These are phyloP conservation scores for Salisapilia sapeloensis DNA, from an alignment of 352 stramenopile genomes.

Conservation along the genomic window DNA sequence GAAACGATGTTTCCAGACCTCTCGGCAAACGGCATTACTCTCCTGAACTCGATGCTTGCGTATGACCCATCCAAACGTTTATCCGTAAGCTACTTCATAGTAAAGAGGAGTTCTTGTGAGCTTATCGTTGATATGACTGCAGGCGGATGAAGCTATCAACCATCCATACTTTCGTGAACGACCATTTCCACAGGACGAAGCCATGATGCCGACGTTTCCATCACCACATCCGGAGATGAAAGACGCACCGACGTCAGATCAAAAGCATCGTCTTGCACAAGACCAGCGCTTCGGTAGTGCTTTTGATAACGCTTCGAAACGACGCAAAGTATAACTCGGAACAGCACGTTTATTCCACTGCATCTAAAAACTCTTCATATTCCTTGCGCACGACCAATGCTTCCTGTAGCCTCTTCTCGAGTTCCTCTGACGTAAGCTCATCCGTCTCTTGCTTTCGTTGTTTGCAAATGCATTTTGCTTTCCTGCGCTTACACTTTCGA, in stretches of 20 bases:
- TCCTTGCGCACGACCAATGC: conserved; percentile 45
- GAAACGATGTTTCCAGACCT: conserved; percentile 14
- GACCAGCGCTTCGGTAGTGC: no score
- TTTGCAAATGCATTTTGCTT: conserved; percentile 42
- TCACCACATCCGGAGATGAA: conserved; percentile 29
- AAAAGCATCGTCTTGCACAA: no score
- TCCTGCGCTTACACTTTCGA: conserved; percentile 48
- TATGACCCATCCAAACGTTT: conserved; percentile 34
- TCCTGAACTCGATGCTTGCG: conserved; percentile 25
- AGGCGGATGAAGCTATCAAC: conserved; percentile 25
- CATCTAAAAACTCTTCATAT: conserved; percentile 49
- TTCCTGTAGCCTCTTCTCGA: conserved; percentile 55
- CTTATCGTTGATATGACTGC: background rate
- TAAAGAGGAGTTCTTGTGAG: background rate
- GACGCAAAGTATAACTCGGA: no score
- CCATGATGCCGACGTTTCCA: conserved; percentile 50
- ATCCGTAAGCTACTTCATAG: conserved; percentile 10
- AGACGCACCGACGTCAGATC: no score
- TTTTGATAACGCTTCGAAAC: no score
- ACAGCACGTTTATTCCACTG: no score
- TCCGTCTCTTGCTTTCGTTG: conserved; percentile 7
- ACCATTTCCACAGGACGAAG: conserved; percentile 30
- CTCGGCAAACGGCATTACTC: conserved; percentile 21
- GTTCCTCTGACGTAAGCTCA: conserved; percentile 28
- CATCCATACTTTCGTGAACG: conserved; percentile 53